Conservation (phyloP, 345 rosid species). For the Acer campestre region DNA sequence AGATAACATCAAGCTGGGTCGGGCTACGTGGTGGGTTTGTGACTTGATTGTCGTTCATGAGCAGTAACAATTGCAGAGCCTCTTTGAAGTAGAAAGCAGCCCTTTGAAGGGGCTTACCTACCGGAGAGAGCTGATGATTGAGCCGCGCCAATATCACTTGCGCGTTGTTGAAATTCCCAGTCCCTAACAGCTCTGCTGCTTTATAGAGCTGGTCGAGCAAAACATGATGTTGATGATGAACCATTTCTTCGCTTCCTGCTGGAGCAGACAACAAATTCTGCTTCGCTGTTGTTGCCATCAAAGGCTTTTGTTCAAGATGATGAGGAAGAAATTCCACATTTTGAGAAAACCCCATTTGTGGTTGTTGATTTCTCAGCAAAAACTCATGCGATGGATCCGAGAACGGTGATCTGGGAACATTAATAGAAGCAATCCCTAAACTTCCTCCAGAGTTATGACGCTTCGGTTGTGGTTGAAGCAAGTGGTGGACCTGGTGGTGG, state of each 20-base stretch:
- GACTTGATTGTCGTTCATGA: slow-evolving; percentile 34
- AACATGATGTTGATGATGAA: slow-evolving; percentile 34
- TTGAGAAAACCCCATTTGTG: slow-evolving; percentile 35
- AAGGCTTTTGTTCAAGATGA: slow-evolving; percentile 31
- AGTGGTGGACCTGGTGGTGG: slow-evolving; percentile 30
- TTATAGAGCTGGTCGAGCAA: slow-evolving; percentile 53
- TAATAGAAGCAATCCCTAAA: slow-evolving; percentile 31
- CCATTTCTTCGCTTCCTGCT: slow-evolving; percentile 24
- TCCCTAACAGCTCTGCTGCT: slow-evolving; percentile 56
- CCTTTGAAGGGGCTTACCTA: slow-evolving; percentile 57
- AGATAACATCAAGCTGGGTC: slow-evolving; percentile 44
- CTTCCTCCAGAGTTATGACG: slow-evolving; percentile 44
- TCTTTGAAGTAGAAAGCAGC: slow-evolving; percentile 66
- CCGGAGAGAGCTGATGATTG: slow-evolving; percentile 72
- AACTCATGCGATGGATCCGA: slow-evolving; percentile 37
- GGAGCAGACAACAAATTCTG: slow-evolving; percentile 30
- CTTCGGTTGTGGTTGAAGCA: slow-evolving; percentile 46
- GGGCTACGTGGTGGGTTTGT: slow-evolving; percentile 35
- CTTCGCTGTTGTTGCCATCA: slow-evolving; percentile 33
- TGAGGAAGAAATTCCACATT: slow-evolving; percentile 43
- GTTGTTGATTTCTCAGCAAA: slow-evolving; percentile 32
- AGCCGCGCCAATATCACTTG: slow-evolving; percentile 98
- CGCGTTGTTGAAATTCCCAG: slow-evolving; percentile 69
- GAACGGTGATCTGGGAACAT: slow-evolving; percentile 38
- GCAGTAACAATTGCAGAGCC: slow-evolving; percentile 54